Base-by-base conservation (phyloP, 768 basidiomycete species). In the Boletales sp. region DNA sequence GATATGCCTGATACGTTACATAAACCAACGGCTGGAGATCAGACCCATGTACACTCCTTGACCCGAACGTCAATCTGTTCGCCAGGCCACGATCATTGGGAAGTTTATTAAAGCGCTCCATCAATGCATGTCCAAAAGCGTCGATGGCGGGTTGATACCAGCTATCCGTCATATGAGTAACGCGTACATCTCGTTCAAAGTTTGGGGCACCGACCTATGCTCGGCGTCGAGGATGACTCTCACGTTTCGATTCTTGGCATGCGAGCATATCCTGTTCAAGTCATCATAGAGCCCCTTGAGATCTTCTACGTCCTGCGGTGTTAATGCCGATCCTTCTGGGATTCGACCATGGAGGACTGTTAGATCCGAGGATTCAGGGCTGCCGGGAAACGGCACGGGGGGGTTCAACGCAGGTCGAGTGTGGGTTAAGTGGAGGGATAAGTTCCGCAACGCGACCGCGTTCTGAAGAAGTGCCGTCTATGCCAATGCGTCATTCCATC, bases 1-100 rank as follows among this genome's bases (percentile, higher is more conserved):
- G 79, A 68, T 95, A 96, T 0, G 91, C 87, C 63, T 97, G 94
- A 69, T 84, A 92, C 0, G 94, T 96, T 2, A 80, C 84, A 65
- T 94, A 94, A 2, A 93, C 69, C 5, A 92, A 71, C 0, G 91
- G 90, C 48, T 83, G 82, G 5, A 81, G 68, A n/a, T 55, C 55
- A n/a, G 21, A 21, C 2, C n/a, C 34, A 15, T 11, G 25, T 7
- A 46, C 10, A 14, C 39, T 30, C 7, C 13, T 50, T 13, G 46
- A 3, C 41, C 32, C 35, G 40, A 44, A 40, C 4, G 19, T 32
- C 50, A 44, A 56, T 58, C 48, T 25, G 31, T 38, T 36, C 11
- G 32, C 12, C 28, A 34, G 12, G 5, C 41, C 35, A 11, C 5
- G 56, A n/a, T 66, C 40, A 38, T 50, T 25, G 7, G 64, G 50